Percentiles rank a stretch among this genome's conserved stretches.
phyloP scores from a whole-genome alignment of 2,329 filamentous ascomycete genomes.

The Xylaria arbuscula region DNA sequence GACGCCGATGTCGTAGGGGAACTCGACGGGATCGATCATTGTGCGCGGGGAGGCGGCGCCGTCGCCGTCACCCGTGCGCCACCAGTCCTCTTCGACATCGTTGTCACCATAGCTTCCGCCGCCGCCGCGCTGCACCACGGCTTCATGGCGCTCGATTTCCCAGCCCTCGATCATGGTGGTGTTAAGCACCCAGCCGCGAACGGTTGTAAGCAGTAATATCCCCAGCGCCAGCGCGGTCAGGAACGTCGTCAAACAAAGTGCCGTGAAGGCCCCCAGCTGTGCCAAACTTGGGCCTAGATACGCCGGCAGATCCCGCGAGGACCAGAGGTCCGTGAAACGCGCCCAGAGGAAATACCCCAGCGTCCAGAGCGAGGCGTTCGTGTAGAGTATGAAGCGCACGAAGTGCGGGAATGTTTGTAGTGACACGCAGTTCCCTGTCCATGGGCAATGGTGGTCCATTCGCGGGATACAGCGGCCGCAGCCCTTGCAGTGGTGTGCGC shows the following conservation, averaged over 20 bases:
- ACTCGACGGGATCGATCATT: slow-evolving; percentile 74
- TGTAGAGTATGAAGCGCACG: slow-evolving; percentile 78
- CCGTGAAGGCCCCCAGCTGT: slow-evolving; percentile 70
- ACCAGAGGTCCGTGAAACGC: slow-evolving; percentile 71
- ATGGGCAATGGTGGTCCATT: slow-evolving; percentile 90
- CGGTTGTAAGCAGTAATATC: slow-evolving; percentile 72
- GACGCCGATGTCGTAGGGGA: slow-evolving; percentile 83
- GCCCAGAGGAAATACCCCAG: slow-evolving; percentile 70
- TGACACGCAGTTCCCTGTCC: slow-evolving; percentile 86
- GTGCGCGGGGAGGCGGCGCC: slow-evolving; percentile 56
- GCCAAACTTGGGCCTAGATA: slow-evolving; percentile 76
- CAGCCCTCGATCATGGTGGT: slow-evolving; percentile 84
- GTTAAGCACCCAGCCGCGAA: slow-evolving; percentile 73
- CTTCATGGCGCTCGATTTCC: slow-evolving; percentile 74
- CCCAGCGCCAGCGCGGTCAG: slow-evolving; percentile 70
- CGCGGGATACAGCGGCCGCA: slow-evolving; percentile 80
- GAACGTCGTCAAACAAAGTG: slow-evolving; percentile 68
- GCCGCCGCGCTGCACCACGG: slow-evolving; percentile 61
- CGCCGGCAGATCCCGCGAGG: slow-evolving; percentile 72
- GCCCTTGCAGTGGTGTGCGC: slow-evolving; percentile 83
- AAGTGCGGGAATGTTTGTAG: slow-evolving; percentile 86
- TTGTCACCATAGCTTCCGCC: slow-evolving; percentile 44
- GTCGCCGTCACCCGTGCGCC: slow-evolving; percentile 51
- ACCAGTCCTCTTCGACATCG: slow-evolving; percentile 49
- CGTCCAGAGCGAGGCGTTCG: slow-evolving; percentile 72